phyloP scores from a whole-genome alignment of 2,329 filamentous ascomycete genomes.

The Cladosporium phlei region DNA sequence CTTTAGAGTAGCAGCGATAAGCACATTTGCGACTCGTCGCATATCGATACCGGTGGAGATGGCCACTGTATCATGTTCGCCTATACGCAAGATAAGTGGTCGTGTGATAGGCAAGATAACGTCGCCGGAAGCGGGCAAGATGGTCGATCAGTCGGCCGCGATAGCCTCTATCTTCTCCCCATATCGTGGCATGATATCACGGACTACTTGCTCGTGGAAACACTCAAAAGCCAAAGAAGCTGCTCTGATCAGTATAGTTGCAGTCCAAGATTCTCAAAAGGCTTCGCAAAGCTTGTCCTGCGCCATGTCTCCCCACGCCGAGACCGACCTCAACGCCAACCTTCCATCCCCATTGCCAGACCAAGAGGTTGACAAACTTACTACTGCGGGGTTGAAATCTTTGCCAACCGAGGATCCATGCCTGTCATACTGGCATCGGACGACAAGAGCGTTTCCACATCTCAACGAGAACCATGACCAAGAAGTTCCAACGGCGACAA shows the following conservation, averaged over 20 bases:
- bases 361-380: conserved; percentile 1
- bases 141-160: not conserved
- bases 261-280: conserved; percentile 1
- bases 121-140: not conserved
- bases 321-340: conserved; percentile 3
- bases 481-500: conserved; percentile 27
- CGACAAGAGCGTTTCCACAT: conserved; percentile 40
- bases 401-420: conserved; percentile 25
- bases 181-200: not conserved
- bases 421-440: conserved; percentile 44
- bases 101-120: conserved; percentile 2
- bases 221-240: not conserved
- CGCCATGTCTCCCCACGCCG: conserved; percentile 20
- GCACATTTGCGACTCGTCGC: not conserved
- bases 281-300: conserved; percentile 1
- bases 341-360: conserved; percentile 3
- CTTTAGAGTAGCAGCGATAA: not conserved
- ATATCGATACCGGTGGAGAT: not conserved
- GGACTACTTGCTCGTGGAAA: not conserved
- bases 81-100: conserved; percentile 1
- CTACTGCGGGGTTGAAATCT: conserved; percentile 12
- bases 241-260: not conserved
- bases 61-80: conserved; percentile 1
- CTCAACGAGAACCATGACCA: conserved; percentile 36
- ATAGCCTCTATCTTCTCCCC: not conserved